Evolutionary conservation across 306 rosid genomes (phyloP).

Genomic region (Acmispon strigosus): DNA sequence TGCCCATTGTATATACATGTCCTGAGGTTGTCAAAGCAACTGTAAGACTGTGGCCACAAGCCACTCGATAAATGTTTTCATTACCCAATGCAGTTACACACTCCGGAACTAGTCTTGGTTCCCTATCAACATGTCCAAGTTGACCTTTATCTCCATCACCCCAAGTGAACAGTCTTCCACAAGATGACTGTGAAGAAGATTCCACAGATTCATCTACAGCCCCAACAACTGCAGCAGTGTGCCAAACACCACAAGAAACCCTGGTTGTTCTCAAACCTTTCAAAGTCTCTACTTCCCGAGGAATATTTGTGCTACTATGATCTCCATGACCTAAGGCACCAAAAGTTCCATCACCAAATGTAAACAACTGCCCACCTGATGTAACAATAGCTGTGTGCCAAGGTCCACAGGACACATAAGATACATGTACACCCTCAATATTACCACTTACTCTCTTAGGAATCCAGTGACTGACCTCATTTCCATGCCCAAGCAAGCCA

Average conservation of each 20-base stretch:
- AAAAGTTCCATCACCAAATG: slow-evolving; percentile 97
- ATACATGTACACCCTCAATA: slow-evolving; percentile 65
- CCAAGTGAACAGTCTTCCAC: slow-evolving; percentile 85
- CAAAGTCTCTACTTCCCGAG: slow-evolving; percentile 74
- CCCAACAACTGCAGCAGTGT: slow-evolving; percentile 89
- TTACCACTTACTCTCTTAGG: slow-evolving; percentile 74
- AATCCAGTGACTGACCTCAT: slow-evolving; percentile 77
- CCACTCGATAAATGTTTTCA: slow-evolving; percentile 69
- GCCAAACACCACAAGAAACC: slow-evolving; percentile 98
- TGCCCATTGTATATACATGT: slow-evolving; percentile 81
- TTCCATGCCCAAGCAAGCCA: slow-evolving; percentile 86
- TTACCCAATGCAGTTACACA: slow-evolving; percentile 53
- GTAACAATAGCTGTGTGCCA: slow-evolving; percentile 95
- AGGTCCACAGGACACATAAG: slow-evolving; percentile 84
- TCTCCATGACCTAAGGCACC: slow-evolving; percentile 98
- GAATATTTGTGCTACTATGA: slow-evolving; percentile 51
- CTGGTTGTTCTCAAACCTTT: slow-evolving; percentile 61
- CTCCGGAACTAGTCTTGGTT: slow-evolving; percentile 64
- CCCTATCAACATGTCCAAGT: slow-evolving; percentile 71
- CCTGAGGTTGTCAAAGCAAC: slow-evolving; percentile 77
- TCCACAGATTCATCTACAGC: slow-evolving; percentile 41
- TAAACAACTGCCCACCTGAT: slow-evolving; percentile 81
- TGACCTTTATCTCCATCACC: slow-evolving; percentile 93
- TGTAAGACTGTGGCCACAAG: slow-evolving; percentile 83
- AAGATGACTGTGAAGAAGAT: slow-evolving; percentile 38